phyloP scores from a whole-genome alignment of 768 basidiomycete genomes.

The Hygrophoropsis aurantiaca region DNA sequence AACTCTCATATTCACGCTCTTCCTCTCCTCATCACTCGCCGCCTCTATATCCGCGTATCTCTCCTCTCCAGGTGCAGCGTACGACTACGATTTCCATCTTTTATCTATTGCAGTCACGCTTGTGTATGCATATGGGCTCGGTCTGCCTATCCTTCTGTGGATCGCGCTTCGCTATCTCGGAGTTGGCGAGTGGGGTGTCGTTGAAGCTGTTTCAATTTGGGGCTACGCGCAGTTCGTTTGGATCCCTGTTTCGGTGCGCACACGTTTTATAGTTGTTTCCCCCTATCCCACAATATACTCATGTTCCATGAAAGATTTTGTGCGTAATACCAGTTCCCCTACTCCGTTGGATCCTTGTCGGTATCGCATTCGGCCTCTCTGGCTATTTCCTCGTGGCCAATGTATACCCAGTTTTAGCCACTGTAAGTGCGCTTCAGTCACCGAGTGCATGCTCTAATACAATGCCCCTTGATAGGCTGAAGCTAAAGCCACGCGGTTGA shows the following conservation, averaged over 20 bases:
- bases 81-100: conserved; percentile 84
- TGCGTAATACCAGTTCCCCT: conserved; percentile 85
- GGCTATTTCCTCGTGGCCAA: conserved; percentile 85
- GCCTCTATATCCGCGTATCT: conserved; percentile 88
- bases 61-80: conserved; percentile 51
- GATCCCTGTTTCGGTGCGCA: conserved; percentile 81
- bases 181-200: conserved; percentile 85
- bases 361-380: conserved; percentile 72
- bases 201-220: conserved; percentile 81
- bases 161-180: conserved; percentile 80
- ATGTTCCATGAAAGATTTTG: conserved; percentile 53
- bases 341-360: conserved; percentile 79
- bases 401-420: conserved; percentile 86
- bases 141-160: conserved; percentile 83
- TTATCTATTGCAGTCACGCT: conserved; percentile 80
- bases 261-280: background rate
- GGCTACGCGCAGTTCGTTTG: conserved; percentile 83
- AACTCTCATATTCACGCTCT: conserved; percentile 89
- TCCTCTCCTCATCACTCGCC: conserved; percentile 90
- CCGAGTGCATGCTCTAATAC: background rate
- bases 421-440: conserved; percentile 47
- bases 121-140: conserved; percentile 87
- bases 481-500: conserved; percentile 79
- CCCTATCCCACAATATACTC: background rate
- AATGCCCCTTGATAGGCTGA: conserved; percentile 57